These are phyloP conservation scores for Podochytrium sp. DNA, from an alignment of 192 early-diverging fungal species.

Conservation along the genomic window DNA sequence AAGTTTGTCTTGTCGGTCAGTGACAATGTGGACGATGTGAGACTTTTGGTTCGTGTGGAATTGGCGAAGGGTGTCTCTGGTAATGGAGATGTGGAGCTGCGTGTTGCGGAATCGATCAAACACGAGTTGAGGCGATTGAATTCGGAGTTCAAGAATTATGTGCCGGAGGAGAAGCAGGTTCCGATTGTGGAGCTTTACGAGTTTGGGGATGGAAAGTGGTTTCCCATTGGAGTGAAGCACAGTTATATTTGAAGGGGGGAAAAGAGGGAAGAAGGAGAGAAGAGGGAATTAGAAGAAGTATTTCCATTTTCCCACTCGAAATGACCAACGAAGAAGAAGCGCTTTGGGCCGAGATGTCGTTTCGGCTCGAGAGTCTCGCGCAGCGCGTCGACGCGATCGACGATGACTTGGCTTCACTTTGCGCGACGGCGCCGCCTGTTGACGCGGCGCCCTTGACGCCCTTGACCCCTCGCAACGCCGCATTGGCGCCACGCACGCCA, in stretches of 20 bases:
- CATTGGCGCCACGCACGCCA: no score
- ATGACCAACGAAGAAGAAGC: no score
- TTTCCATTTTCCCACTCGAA: no score
- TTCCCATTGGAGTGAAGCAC: conserved; percentile 45
- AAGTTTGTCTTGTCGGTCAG: conserved; percentile 40
- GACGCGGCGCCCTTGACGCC: no score
- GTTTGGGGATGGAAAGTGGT: conserved; percentile 38
- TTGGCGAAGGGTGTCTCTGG: background rate
- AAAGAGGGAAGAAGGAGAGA: background rate
- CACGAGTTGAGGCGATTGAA: conserved; percentile 31
- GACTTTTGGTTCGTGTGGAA: conserved; percentile 28
- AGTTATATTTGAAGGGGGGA: no score
- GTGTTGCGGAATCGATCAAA: conserved; percentile 21
- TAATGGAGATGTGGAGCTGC: background rate
- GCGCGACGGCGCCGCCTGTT: no score
- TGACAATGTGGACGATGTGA: conserved; percentile 25
- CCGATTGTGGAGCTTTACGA: conserved; percentile 29
- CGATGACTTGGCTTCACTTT: no score
- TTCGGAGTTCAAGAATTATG: conserved; percentile 43
- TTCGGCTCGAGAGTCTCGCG: no score
- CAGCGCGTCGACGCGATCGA: no score
- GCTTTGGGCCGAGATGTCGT: no score
- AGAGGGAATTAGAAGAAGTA: no score
- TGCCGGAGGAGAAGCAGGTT: conserved; percentile 39
- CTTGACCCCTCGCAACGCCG: no score